phyloP scores from a whole-genome alignment of 345 rosid genomes.

The Eucalyptus caleyi region DNA sequence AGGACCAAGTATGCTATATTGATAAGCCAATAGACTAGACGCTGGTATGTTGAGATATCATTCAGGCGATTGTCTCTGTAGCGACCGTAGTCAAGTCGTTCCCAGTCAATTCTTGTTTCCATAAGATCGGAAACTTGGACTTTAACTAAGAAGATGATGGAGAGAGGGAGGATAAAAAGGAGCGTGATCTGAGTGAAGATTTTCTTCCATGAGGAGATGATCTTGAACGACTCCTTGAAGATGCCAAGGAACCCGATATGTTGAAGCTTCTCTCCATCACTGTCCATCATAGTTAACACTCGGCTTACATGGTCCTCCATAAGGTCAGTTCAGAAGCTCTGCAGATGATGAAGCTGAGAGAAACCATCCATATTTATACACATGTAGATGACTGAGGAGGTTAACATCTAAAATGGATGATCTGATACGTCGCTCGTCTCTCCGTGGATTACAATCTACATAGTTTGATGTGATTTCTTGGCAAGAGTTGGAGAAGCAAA shows the following conservation, averaged over 20 bases:
- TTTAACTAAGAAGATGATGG: conserved; percentile 22
- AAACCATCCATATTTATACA: background rate
- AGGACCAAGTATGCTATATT: conserved; percentile 13
- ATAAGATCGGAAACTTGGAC: conserved; percentile 8
- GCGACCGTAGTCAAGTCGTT: background rate
- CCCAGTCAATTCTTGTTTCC: background rate
- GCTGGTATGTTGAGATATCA: background rate
- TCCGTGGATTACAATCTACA: background rate
- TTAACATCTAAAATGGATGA: background rate
- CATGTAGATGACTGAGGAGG: background rate
- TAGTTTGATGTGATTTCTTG: background rate
- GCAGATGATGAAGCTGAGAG: background rate
- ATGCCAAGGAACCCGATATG: conserved; percentile 28
- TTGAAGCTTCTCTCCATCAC: conserved; percentile 33
- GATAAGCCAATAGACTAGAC: conserved; percentile 1
- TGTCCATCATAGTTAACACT: conserved; percentile 10
- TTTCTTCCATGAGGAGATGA: conserved; percentile 30
- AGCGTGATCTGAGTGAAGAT: conserved; percentile 35
- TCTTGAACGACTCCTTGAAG: conserved; percentile 26
- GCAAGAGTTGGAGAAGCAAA: background rate
- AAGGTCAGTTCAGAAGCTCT: background rate
- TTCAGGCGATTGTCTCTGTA: rapidly evolving
- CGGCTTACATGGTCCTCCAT: background rate
- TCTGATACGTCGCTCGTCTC: background rate
- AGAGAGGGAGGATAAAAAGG: conserved; percentile 31